These are phyloP conservation scores for Aspergillus bombycis DNA, from an alignment of 2,329 filamentous ascomycete genomes.

Conservation along the genomic window DNA sequence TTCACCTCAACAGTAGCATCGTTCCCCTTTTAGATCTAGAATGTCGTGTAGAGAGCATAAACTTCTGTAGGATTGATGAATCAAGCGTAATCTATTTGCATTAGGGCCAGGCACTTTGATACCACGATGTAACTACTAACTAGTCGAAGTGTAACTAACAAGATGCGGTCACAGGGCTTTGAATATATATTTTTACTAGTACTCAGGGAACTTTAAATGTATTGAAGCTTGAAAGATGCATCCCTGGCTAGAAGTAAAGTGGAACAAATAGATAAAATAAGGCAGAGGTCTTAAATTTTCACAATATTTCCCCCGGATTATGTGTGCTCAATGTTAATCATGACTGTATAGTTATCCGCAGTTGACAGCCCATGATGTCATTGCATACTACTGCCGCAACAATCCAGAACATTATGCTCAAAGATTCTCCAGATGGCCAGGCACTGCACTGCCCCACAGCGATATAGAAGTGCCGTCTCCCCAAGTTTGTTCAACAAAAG, in stretches of 20 bases:
- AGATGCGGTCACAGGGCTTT: too few relatives aligned
- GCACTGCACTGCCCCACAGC: neutral
- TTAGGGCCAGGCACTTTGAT: neutral
- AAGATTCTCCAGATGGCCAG: neutral
- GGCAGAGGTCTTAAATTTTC: too few relatives aligned
- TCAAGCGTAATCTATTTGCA: neutral
- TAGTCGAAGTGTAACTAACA: too few relatives aligned
- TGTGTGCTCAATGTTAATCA: neutral
- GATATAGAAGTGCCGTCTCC: neutral
- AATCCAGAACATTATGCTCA: neutral
- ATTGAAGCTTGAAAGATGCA: too few relatives aligned
- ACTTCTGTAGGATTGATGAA: neutral
- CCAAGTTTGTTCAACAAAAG: neutral
- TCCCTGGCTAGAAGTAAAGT: neutral
- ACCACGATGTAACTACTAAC: neutral
- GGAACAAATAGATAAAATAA: neutral
- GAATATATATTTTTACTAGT: neutral
- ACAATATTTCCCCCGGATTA: neutral
- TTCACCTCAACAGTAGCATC: neutral
- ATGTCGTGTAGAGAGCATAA: neutral
- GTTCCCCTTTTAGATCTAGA: neutral
- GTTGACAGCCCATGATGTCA: slow-evolving; percentile 1
- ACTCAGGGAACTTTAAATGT: neutral
- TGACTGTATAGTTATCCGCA: neutral
- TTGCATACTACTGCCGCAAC: neutral